Evolutionary conservation across 148 eudicot species (phyloP).

Genomic region (Limonium bicolor): DNA sequence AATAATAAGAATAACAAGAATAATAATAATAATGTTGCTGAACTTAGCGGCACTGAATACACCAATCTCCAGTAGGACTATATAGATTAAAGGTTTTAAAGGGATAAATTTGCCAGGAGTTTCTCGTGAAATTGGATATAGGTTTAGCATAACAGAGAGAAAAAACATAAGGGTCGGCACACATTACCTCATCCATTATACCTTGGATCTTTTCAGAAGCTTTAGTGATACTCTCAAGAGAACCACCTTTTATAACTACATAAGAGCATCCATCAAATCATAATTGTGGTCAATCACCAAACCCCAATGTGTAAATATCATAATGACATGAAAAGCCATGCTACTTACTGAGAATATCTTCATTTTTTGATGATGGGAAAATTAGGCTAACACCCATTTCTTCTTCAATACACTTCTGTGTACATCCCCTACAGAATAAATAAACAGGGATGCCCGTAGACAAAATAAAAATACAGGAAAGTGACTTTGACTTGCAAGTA

Average conservation of each 20-base stretch:
- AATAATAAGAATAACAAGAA: too few relatives aligned
- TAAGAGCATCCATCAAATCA: constrained; percentile 4
- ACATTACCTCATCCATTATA: constrained; percentile 40
- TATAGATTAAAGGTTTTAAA: too few relatives aligned
- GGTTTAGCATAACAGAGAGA: neutral
- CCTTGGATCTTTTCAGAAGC: constrained; percentile 44
- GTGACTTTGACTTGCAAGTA: too few relatives aligned
- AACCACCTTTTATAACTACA: constrained; percentile 50
- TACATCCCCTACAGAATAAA: constrained; percentile 29
- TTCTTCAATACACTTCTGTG: constrained; percentile 47
- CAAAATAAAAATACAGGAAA: too few relatives aligned
- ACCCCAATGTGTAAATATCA: too few relatives aligned
- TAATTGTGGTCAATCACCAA: constrained; percentile 3
- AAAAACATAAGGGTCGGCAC: neutral
- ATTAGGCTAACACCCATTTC: constrained; percentile 52
- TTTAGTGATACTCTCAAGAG: constrained; percentile 30
- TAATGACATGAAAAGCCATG: constrained; percentile 7
- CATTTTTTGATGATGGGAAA: constrained; percentile 44
- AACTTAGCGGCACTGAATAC: too few relatives aligned
- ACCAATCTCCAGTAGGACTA: too few relatives aligned
- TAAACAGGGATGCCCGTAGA: too few relatives aligned
- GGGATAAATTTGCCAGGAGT: too few relatives aligned
- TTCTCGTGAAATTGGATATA: too few relatives aligned
- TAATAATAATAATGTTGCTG: too few relatives aligned
- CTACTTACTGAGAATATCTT: constrained; percentile 44